A percentile compares a stretch with the other conserved stretches of the same genome.
Conservation (phyloP, 169 alveolate genomes). For the Plasmodium inui region DNA sequence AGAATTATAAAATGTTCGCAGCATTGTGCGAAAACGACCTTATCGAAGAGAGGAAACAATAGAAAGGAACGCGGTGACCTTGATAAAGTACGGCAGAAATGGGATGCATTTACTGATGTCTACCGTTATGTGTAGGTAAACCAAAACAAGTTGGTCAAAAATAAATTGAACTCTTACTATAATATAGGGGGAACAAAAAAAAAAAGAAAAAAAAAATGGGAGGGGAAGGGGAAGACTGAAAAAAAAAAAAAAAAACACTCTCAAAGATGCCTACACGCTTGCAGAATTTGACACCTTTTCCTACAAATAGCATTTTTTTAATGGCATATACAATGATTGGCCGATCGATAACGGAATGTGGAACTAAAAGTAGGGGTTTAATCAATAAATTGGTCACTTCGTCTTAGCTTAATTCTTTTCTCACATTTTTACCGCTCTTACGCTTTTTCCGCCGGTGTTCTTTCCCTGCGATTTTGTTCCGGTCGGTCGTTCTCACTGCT, state of each 20-base stretch:
- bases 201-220: not conserved
- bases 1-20: not conserved
- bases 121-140: not conserved
- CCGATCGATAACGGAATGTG: not conserved
- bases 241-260: not conserved
- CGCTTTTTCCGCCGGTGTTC: not conserved
- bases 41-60: not conserved
- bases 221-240: not conserved
- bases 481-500: not conserved
- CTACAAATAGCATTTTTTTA: not conserved
- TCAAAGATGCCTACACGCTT: not conserved
- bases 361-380: not conserved
- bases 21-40: not conserved
- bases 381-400: not conserved
- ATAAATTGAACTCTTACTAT: not conserved
- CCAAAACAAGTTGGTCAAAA: not conserved
- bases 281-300: not conserved
- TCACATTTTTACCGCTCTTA: not conserved
- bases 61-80: not conserved
- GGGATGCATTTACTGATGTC: not conserved
- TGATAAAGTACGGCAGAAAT: not conserved
- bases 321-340: not conserved
- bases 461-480: not conserved
- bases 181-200: not conserved
- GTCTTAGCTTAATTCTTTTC: constrained; percentile 1